Percentiles rank a stretch among this genome's conserved stretches.
These are phyloP conservation scores for Saitozyma podzolica DNA, from an alignment of 768 basidiomycete species.

Conservation along the genomic window DNA sequence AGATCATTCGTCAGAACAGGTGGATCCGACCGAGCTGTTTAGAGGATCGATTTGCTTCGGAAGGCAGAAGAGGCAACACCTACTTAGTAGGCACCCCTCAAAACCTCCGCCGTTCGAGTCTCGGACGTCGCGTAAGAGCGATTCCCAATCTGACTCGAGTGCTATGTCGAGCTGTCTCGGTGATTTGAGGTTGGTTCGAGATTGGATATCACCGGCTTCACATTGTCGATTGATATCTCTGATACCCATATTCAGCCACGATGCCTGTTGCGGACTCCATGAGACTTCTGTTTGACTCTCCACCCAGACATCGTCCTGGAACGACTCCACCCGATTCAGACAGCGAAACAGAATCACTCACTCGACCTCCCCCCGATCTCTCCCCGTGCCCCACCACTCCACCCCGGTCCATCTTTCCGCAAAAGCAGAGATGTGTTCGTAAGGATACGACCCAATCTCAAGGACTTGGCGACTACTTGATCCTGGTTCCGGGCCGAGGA, in stretches of 20 bases:
- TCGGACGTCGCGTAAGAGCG: neutral
- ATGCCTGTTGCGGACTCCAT: neutral
- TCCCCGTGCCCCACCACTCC: slow-evolving; percentile 31
- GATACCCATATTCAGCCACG: neutral
- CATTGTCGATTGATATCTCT: too few relatives aligned
- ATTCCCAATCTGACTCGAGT: slow-evolving; percentile 19
- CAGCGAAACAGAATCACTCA: too few relatives aligned
- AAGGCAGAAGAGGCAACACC: slow-evolving; percentile 17
- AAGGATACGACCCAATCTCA: slow-evolving; percentile 26
- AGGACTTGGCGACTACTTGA: slow-evolving; percentile 4
- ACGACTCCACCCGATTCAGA: too few relatives aligned
- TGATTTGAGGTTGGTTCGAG: slow-evolving; percentile 13
- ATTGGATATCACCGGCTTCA: neutral
- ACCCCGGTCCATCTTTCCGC: slow-evolving; percentile 11
- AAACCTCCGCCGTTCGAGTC: too few relatives aligned
- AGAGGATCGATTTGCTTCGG: neutral
- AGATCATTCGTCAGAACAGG: too few relatives aligned
- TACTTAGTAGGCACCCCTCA: slow-evolving; percentile 8
- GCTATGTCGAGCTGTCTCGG: slow-evolving; percentile 23
- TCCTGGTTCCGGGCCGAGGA: too few relatives aligned
- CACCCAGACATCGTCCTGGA: neutral
- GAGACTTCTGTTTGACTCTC: neutral
- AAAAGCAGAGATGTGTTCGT: slow-evolving; percentile 23
- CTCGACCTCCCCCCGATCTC: slow-evolving; percentile 21
- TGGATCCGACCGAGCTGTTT: neutral